Evolutionary conservation across 176 grass and related monocot genomes (phyloP), one percentile per base, ranked within the genome.

Genomic region (Rhynchospora tenuis): DNA sequence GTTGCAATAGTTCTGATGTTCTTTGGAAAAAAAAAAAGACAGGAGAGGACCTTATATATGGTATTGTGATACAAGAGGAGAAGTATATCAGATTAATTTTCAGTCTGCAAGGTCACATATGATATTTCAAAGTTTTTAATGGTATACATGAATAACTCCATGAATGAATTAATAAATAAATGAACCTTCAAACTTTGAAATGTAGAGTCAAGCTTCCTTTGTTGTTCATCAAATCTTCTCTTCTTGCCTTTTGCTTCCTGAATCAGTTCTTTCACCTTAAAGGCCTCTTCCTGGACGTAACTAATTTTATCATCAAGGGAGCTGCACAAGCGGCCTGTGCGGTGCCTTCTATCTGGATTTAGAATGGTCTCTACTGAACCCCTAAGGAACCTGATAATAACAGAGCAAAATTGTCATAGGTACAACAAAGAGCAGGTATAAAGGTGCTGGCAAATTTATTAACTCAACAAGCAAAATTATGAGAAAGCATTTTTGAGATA

Each of bases 321-420:
- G 84, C 85, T 84, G 84, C 92, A 93, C 80, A 91, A 88, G 60
- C 95, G 92, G 75, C 87, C 92, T 59, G 84, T 79, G 70, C 84
- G 86, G 4, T 14, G 24, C 60, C 71, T 91, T 85, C 79, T 87
- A 45, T 43, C 19, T 83, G 95, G 89, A 91, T 90, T 88, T 66
- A 91, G 92, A 64, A 68, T 86, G 28, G 84, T 91, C 87, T 98
- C 83, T 65, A 98, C 95, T 56, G 86, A 71, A 85, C 90, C 90
- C 89, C 84, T 90, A 54, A 0, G 87, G 75, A 89, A 93, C 92
- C 95, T 98, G 82, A 83, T 81, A 89, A 79, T 19, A 84, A 84
- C 81, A 64, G 85, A 84, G 2, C 17, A 85, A 73, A 54, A 48
- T 33, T 61, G 64, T 83, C 73, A 86, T 5, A 55, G 5, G 44